Evolutionary conservation across 257 asterid genomes (phyloP), one percentile per base, ranked within the genome.

Genomic region (Nyctanthes arbortristis): DNA sequence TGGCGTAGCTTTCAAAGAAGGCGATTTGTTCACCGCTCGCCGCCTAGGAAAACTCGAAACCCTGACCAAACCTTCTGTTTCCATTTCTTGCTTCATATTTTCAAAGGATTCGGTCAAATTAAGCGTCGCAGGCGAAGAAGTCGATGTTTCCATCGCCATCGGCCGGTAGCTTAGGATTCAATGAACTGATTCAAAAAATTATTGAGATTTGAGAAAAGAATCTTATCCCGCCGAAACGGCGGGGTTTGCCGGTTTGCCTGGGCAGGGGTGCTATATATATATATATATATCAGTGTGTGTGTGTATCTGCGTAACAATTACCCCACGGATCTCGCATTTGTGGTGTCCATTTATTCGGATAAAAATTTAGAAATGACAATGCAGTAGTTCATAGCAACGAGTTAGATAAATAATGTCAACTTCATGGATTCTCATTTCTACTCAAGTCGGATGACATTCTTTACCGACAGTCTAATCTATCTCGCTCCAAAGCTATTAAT

Each of bases 1-100:
- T 3, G 78, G 76, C 16, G 67, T 75, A 24, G 75, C 22, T 7
- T 85, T 78, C 16, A 85, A 78, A 59, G 95, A 73, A 75, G 75
- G n/a, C 12, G 84, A 29, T 70, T 64, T 82, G 72, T 5, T 56
- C 30, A 69, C 66, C 4, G 73, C 47, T 66, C 88, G 77, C 79
- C 95, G 81, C 76, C 92, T 57, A 6, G 89, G 87, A 27, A 73
- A 76, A 69, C 81, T 85, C 54, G 84, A 80, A n/a, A 40, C 74
- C 75, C 84, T 77, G 55, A 75, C 25, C 43, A 82, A 65, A 70
- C 63, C 3, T 22, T 73, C 79, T 32, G 80, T 56, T 28, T 67
- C 83, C 49, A 36, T 37, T 7, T 34, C 82, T 33, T 71, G 79
- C 58, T 63, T 63, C 27, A 54, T 72, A 40, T 84, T 78, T n/a